Percentiles rank a stretch among this genome's conserved stretches.
phyloP scores from a whole-genome alignment of 1,139 yeast genomes.

The Yarrowia galli region DNA sequence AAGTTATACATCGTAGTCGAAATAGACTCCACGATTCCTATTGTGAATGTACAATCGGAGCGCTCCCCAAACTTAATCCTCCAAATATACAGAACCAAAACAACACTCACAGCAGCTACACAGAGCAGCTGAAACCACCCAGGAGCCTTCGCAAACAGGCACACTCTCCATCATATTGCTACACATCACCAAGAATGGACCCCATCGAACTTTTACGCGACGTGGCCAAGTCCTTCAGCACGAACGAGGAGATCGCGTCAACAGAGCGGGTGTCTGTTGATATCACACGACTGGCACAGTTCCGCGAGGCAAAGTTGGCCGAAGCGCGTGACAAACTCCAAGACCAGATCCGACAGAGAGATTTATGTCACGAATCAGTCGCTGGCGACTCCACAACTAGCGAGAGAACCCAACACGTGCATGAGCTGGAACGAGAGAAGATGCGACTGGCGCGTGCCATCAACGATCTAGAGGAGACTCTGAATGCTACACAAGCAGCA shows the following conservation, averaged over 20 bases:
- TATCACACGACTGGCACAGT: slow-evolving; percentile 42
- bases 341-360: slow-evolving; percentile 48
- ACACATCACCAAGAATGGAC: slow-evolving; percentile 17
- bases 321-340: slow-evolving; percentile 43
- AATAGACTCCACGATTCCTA: background rate
- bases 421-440: slow-evolving; percentile 58
- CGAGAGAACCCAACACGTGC: slow-evolving; percentile 46
- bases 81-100: slow-evolving; percentile 22
- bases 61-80: slow-evolving; percentile 8
- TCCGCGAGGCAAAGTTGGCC: slow-evolving; percentile 42
- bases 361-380: slow-evolving; percentile 47
- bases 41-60: slow-evolving; percentile 19
- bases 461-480: slow-evolving; percentile 62
- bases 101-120: slow-evolving; percentile 3
- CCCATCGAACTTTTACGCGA: slow-evolving; percentile 29
- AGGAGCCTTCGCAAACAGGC: background rate
- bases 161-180: background rate
- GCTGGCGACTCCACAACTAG: slow-evolving; percentile 49
- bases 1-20: background rate
- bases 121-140: background rate
- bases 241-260: slow-evolving; percentile 38
- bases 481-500: slow-evolving; percentile 58
- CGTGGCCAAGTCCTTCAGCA: slow-evolving; percentile 28
- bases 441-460: slow-evolving; percentile 63
- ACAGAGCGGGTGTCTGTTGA: slow-evolving; percentile 44